phyloP scores from a whole-genome alignment of 2,329 filamentous ascomycete species.

The Cytospora leucostoma region DNA sequence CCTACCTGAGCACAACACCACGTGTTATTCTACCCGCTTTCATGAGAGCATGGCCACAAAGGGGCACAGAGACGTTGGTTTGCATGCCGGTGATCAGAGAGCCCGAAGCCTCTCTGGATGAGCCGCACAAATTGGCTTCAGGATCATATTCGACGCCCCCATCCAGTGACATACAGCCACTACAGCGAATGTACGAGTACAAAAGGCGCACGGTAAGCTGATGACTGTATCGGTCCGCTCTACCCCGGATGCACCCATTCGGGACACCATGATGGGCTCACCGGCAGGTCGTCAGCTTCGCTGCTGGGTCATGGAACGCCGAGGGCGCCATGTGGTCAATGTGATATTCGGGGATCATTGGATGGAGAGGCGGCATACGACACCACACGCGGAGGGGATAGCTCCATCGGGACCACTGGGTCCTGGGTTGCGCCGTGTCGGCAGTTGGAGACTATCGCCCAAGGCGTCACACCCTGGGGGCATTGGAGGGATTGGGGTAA shows the following conservation, averaged over 20 bases:
- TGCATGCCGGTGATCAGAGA: background rate
- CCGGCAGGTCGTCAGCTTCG: background rate
- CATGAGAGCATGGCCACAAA: background rate
- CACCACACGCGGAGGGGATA: background rate
- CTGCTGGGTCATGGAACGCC: background rate
- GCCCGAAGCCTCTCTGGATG: background rate
- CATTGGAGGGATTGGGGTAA: constrained; percentile 4
- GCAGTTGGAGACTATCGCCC: background rate
- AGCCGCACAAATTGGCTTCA: background rate
- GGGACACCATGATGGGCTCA: background rate
- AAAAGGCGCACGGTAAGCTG: background rate
- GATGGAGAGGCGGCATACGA: background rate
- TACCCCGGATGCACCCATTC: background rate
- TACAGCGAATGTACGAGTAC: background rate
- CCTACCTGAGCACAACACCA: background rate
- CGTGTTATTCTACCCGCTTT: background rate
- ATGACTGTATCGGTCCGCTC: background rate
- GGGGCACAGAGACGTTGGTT: background rate
- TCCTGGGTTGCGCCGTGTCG: background rate
- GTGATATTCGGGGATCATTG: background rate
- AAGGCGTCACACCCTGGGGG: background rate
- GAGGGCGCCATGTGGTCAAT: background rate
- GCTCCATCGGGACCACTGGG: background rate
- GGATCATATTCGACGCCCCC: background rate
- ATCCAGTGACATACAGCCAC: background rate